A percentile compares a stretch with the other conserved stretches of the same genome.
Evolutionary conservation across 768 basidiomycete species (phyloP).

Genomic region (Agaricus blazei): DNA sequence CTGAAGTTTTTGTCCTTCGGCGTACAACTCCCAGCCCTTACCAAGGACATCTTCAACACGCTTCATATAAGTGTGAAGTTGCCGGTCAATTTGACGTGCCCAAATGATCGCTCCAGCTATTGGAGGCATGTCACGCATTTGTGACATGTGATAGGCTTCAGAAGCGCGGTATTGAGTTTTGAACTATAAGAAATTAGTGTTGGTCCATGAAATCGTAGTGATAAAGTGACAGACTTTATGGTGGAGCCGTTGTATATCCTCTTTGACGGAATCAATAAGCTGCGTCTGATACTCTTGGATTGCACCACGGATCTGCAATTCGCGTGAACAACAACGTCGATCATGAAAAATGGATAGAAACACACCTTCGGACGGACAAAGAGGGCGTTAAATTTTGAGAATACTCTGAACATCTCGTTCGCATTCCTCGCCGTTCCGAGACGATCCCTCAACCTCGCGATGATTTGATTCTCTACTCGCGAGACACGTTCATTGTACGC

Average conservation of each 20-base stretch:
- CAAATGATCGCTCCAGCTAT: conserved; percentile 98
- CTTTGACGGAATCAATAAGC: conserved; percentile 97
- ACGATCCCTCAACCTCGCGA: conserved; percentile 85
- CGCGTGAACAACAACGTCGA: neutral
- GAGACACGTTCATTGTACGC: conserved; percentile 98
- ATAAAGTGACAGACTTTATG: conserved; percentile 58
- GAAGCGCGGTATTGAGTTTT: conserved; percentile 95
- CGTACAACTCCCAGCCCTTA: conserved; percentile 97
- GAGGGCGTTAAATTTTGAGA: conserved; percentile 96
- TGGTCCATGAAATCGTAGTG: too few species aligned
- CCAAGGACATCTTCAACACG: conserved; percentile 97
- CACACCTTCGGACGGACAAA: conserved; percentile 15
- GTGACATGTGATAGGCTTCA: conserved; percentile 96
- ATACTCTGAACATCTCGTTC: conserved; percentile 99
- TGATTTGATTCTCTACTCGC: conserved; percentile 97
- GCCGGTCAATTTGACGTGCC: conserved; percentile 98
- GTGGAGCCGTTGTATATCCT: conserved; percentile 92
- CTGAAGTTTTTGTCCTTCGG: conserved; percentile 97
- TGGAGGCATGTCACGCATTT: conserved; percentile 97
- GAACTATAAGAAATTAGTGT: conserved; percentile 45
- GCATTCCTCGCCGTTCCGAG: conserved; percentile 95
- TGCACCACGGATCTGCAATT: conserved; percentile 81
- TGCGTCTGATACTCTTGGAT: conserved; percentile 99
- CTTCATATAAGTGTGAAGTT: conserved; percentile 96
- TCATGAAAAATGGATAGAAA: neutral